Percentiles rank a stretch among this genome's conserved stretches.
Evolutionary conservation across 1,139 yeast species (phyloP).

Genomic region (Nakaseomyces uthaithaninus): DNA sequence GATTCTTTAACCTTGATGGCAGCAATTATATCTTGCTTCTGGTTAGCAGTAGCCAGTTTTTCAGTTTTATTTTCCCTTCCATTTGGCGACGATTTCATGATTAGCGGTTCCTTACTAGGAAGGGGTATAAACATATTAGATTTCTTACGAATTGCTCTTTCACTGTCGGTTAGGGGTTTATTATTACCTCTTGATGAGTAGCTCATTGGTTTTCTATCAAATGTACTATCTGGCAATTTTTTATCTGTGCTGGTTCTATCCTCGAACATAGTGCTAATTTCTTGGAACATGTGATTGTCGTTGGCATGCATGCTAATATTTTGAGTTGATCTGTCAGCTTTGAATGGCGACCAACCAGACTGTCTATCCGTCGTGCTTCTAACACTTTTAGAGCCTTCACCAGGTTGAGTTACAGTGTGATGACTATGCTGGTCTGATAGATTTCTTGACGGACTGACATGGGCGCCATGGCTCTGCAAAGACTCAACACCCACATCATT

Average conservation of each 20-base stretch:
- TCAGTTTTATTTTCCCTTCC: slow-evolving; percentile 4
- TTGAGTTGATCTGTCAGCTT: slow-evolving; percentile 1
- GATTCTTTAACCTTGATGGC: no score
- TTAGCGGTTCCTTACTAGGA: slow-evolving; percentile 30
- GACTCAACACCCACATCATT: no score
- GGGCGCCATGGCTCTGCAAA: no score
- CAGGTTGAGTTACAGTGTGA: neutral
- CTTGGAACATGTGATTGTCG: neutral
- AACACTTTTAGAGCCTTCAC: neutral
- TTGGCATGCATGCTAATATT: neutral
- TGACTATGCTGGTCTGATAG: no score
- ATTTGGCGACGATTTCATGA: slow-evolving; percentile 15
- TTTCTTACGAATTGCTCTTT: slow-evolving; percentile 19
- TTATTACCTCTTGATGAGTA: neutral
- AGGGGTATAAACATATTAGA: slow-evolving; percentile 31
- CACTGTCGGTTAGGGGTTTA: slow-evolving; percentile 3
- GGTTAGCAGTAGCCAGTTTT: slow-evolving; percentile 1
- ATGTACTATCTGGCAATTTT: neutral
- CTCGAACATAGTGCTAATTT: neutral
- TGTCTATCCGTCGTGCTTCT: neutral
- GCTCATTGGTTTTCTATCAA: neutral
- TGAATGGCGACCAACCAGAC: slow-evolving; percentile 4
- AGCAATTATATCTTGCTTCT: neutral
- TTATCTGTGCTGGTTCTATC: neutral
- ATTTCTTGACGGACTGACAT: no score